Percentiles rank a stretch among this genome's conserved stretches.
These are phyloP conservation scores for Pythium monospermum DNA, from an alignment of 352 stramenopile species.

Conservation along the genomic window DNA sequence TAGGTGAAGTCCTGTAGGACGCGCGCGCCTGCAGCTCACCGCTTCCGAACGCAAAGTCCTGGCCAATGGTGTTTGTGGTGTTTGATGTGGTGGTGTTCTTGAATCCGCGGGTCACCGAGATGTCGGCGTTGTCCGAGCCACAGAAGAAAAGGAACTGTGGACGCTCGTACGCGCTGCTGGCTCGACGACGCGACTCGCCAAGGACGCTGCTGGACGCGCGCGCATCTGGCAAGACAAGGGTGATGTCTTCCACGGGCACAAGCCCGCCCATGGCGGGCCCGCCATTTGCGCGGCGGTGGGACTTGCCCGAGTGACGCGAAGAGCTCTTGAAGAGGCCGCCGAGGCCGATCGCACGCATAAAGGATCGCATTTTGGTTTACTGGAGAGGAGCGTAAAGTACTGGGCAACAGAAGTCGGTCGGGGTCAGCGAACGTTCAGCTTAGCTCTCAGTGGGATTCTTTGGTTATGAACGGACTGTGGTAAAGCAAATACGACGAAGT, in stretches of 20 bases:
- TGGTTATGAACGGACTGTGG: too few relatives aligned
- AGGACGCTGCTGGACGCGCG: not conserved
- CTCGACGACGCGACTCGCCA: conserved; percentile 2
- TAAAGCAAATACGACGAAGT: too few relatives aligned
- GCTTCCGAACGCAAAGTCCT: conserved; percentile 11
- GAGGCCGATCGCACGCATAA: conserved; percentile 63
- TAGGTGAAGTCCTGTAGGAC: conserved; percentile 8
- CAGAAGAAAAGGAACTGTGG: conserved; percentile 80
- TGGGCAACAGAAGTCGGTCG: too few relatives aligned
- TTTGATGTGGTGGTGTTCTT: conserved; percentile 6
- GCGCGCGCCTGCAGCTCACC: conserved; percentile 22
- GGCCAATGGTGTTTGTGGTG: not conserved
- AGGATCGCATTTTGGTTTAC: conserved; percentile 48
- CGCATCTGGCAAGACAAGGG: conserved; percentile 10
- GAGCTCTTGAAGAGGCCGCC: conserved; percentile 40
- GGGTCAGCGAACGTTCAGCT: too few relatives aligned
- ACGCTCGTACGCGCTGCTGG: conserved; percentile 40
- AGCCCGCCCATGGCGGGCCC: conserved; percentile 11
- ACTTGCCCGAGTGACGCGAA: conserved; percentile 7
- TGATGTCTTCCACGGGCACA: conserved; percentile 18
- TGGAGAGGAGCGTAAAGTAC: too few relatives aligned
- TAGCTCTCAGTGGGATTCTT: too few relatives aligned
- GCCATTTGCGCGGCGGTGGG: not conserved
- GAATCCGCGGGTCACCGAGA: conserved; percentile 6
- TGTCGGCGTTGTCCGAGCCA: conserved; percentile 36